Conservation (phyloP, 331 rosid genomes). For the Quercus phellos region DNA sequence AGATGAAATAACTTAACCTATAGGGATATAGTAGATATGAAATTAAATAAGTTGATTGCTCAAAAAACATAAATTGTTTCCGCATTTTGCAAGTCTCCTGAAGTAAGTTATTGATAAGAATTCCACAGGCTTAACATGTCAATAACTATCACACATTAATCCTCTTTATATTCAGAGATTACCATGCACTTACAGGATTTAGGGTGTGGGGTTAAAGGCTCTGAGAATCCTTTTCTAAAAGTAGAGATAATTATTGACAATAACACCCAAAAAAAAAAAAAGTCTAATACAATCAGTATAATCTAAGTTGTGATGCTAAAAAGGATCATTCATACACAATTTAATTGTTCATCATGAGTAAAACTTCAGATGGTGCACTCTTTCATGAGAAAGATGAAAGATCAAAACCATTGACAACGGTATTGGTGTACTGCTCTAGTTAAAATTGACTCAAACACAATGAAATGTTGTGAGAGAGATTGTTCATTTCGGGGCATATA, state of each 20-base stretch:
- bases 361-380: neutral
- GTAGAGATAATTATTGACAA: neutral
- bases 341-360: neutral
- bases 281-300: too few species aligned
- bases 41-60: neutral
- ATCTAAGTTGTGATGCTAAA: neutral
- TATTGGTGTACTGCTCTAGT: neutral
- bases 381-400: neutral
- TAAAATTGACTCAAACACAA: neutral
- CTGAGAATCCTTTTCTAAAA: too few species aligned
- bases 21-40: neutral
- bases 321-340: neutral
- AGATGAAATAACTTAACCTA: neutral
- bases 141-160: neutral
- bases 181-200: neutral
- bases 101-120: neutral
- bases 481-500: neutral
- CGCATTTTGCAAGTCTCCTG: neutral
- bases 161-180: neutral
- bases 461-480: neutral
- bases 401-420: neutral
- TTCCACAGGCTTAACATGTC: neutral
- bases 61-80: neutral
- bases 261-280: neutral
- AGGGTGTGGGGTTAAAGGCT: neutral